Percentiles rank a stretch among this genome's conserved stretches.
Conservation (phyloP, 108 stramenopile genomes). For the Fistulifera solaris region DNA sequence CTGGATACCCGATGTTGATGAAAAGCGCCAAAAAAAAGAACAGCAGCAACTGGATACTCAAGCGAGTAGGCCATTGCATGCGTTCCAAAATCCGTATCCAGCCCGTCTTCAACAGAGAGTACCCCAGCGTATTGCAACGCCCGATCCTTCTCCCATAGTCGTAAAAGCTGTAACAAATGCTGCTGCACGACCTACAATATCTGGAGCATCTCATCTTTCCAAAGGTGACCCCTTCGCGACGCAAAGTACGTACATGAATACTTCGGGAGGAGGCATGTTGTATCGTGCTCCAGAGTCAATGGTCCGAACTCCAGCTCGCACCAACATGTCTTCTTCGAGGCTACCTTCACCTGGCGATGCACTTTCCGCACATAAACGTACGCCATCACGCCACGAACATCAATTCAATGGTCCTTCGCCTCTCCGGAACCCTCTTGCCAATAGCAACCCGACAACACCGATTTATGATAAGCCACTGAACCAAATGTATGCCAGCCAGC, state of each 20-base stretch:
- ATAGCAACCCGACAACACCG: too few species aligned
- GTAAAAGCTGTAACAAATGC: neutral
- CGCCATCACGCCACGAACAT: too few species aligned
- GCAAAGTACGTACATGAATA: neutral
- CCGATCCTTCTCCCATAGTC: neutral
- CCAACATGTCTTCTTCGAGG: neutral
- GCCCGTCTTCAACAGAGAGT: neutral
- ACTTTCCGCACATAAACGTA: too few species aligned
- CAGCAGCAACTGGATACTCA: neutral
- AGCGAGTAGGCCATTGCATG: neutral
- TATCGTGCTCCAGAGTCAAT: neutral
- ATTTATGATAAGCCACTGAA: too few species aligned
- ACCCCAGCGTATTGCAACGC: neutral
- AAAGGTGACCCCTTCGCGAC: neutral
- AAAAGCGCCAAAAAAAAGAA: neutral
- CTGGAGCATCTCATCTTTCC: neutral
- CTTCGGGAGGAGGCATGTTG: neutral
- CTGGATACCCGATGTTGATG: slow-evolving; percentile 7
- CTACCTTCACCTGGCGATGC: too few species aligned
- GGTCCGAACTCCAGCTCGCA: neutral
- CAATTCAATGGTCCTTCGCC: too few species aligned
- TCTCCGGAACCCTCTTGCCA: too few species aligned
- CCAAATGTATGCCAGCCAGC: too few species aligned
- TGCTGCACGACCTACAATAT: neutral
- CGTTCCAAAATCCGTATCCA: neutral